Evolutionary conservation across 1,284 basidiomycete genomes (phyloP).

Genomic region (Wolfiporia cocos): DNA sequence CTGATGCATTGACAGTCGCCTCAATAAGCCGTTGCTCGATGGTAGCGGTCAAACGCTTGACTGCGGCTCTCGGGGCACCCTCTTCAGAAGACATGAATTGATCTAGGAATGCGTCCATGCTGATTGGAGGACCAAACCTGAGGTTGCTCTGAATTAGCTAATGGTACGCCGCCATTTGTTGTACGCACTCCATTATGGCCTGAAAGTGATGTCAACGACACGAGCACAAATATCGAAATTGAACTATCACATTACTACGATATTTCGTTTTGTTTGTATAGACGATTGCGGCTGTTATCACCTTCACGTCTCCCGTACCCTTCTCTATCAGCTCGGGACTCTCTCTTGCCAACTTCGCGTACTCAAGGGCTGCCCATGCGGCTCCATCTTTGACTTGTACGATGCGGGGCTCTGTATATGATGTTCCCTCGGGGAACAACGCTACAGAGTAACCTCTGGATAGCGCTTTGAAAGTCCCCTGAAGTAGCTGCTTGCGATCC

Average conservation of each 20-base stretch:
- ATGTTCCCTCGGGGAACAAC: slow-evolving; percentile 91
- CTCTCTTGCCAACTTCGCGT: slow-evolving; percentile 70
- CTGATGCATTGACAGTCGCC: slow-evolving; percentile 85
- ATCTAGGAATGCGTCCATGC: slow-evolving; percentile 66
- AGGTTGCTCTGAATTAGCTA: background rate
- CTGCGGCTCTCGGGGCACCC: slow-evolving; percentile 71
- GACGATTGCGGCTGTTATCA: slow-evolving; percentile 85
- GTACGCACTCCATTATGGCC: slow-evolving; percentile 66
- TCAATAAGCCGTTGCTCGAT: slow-evolving; percentile 70
- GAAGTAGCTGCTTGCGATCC: slow-evolving; percentile 78
- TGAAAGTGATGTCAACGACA: slow-evolving; percentile 20
- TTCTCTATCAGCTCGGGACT: slow-evolving; percentile 38
- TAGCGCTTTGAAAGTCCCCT: slow-evolving; percentile 85
- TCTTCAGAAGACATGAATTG: slow-evolving; percentile 73
- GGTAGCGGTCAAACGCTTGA: slow-evolving; percentile 76
- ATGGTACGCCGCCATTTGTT: background rate
- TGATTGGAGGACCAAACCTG: slow-evolving; percentile 83
- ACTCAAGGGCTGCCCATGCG: slow-evolving; percentile 94
- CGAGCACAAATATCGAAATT: slow-evolving; percentile 1
- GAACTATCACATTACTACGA: slow-evolving; percentile 59
- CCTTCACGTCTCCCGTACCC: slow-evolving; percentile 36
- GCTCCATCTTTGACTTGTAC: slow-evolving; percentile 95
- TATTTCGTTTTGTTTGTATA: slow-evolving; percentile 96
- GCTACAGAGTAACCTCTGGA: slow-evolving; percentile 77
- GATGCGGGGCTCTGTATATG: slow-evolving; percentile 86